Percentiles rank a stretch among this genome's conserved stretches.
These are phyloP conservation scores for Hordeum vulgare DNA, from an alignment of 176 grass and related monocot genomes.

Conservation along the genomic window DNA sequence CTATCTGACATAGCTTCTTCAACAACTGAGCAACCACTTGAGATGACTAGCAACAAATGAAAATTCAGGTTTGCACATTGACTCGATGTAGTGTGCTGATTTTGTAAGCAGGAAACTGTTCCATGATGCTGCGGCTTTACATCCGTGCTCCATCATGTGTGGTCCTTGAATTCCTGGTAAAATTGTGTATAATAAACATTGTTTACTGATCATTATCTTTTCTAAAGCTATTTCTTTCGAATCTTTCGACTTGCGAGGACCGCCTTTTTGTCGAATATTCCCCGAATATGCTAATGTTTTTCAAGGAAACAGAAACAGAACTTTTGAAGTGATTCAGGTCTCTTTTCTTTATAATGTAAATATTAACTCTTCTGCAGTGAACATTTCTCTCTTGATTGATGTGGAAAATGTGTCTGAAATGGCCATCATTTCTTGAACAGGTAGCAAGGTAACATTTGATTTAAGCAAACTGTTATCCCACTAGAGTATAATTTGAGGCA, in stretches of 20 bases:
- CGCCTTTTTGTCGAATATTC: neutral
- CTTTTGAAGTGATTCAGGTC: neutral
- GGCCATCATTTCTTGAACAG: conserved; percentile 9
- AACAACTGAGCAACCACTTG: conserved; percentile 24
- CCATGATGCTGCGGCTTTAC: conserved; percentile 41
- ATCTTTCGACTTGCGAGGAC: neutral
- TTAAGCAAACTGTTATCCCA: neutral
- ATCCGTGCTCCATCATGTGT: neutral
- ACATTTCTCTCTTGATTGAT: neutral
- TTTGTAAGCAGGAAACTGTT: conserved; percentile 23
- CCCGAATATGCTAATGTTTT: conserved; percentile 7
- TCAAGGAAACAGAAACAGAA: neutral
- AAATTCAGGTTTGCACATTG: conserved; percentile 37
- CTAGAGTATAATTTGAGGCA: neutral
- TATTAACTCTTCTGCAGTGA: neutral
- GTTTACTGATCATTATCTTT: conserved; percentile 8
- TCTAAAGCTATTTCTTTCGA: conserved; percentile 12
- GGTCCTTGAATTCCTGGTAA: conserved; percentile 24
- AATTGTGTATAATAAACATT: conserved; percentile 14
- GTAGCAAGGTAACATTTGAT: conserved; percentile 1
- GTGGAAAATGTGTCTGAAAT: neutral
- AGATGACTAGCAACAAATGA: conserved; percentile 24
- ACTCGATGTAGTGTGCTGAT: conserved; percentile 3
- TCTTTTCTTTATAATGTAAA: conserved; percentile 16
- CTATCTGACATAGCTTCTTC: conserved; percentile 3